These are phyloP conservation scores for Cyberlindnera nakhonratchasimensis DNA, from an alignment of 805 yeast genomes.

Conservation along the genomic window DNA sequence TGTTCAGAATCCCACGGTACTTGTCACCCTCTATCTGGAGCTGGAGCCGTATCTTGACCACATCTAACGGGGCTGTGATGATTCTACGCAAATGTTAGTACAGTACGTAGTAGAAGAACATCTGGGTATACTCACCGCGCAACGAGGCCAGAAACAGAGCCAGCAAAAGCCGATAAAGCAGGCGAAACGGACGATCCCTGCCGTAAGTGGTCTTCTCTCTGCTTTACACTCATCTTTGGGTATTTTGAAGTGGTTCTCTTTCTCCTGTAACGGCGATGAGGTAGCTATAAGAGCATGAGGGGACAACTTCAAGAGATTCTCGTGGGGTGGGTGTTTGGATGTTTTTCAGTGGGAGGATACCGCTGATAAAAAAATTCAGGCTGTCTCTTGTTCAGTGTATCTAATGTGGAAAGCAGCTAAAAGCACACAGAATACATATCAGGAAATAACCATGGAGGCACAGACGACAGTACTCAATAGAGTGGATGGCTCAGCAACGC, in stretches of 20 bases:
- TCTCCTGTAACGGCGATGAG: not conserved
- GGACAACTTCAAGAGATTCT: too few species aligned
- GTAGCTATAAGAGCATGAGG: not conserved
- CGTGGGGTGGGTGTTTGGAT: not conserved
- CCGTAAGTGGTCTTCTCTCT: constrained; percentile 39
- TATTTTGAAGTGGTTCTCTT: not conserved
- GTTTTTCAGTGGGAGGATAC: too few species aligned
- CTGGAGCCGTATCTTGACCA: constrained; percentile 73
- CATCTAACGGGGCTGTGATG: constrained; percentile 74
- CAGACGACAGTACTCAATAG: constrained; percentile 38
- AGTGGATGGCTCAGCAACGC: constrained; percentile 80
- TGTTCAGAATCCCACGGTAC: constrained; percentile 35
- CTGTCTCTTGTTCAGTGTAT: too few species aligned
- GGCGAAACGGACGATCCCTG: constrained; percentile 42
- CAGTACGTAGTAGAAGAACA: not conserved
- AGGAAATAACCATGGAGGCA: constrained; percentile 9
- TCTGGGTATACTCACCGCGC: constrained; percentile 25
- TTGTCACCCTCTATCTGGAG: constrained; percentile 39
- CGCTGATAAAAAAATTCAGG: too few species aligned
- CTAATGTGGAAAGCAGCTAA: too few species aligned
- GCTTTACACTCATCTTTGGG: not conserved
- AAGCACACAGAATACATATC: too few species aligned
- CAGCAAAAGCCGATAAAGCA: constrained; percentile 40
- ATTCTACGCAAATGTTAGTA: constrained; percentile 35
- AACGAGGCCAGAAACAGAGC: constrained; percentile 44